Evolutionary conservation across 2,329 filamentous ascomycete species (phyloP).

Genomic region (Ceratocystis alfenasii): DNA sequence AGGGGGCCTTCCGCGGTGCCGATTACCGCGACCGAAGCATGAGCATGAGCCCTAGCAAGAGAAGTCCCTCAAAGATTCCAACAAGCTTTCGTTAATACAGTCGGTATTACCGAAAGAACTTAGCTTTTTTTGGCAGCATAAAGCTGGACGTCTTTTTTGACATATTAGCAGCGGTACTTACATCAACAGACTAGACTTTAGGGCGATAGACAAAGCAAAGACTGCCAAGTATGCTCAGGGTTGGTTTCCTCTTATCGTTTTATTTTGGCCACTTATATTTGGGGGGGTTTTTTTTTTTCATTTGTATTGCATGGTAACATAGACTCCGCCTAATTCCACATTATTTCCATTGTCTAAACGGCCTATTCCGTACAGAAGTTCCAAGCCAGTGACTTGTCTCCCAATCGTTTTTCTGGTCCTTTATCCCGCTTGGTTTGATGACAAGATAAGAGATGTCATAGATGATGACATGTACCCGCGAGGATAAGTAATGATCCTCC

Average conservation of each 20-base stretch:
- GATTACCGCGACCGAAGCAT: slow-evolving; percentile 19
- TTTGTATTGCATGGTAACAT: background rate
- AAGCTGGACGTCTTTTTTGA: too few species aligned
- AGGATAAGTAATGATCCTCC: background rate
- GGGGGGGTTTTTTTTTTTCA: background rate
- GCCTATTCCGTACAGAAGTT: background rate
- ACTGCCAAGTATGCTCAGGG: too few species aligned
- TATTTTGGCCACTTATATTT: background rate
- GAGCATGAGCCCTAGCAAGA: slow-evolving; percentile 21
- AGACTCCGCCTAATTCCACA: background rate
- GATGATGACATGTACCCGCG: background rate
- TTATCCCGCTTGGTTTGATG: background rate
- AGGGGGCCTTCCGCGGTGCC: slow-evolving; percentile 12
- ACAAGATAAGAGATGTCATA: background rate
- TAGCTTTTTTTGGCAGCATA: background rate
- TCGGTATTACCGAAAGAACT: background rate
- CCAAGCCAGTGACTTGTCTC: background rate
- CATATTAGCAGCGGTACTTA: too few species aligned
- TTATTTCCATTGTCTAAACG: background rate
- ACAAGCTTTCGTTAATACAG: slow-evolving; percentile 7
- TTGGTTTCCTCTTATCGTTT: too few species aligned
- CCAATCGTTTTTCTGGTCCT: background rate
- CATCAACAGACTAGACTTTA: too few species aligned
- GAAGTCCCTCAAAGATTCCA: slow-evolving; percentile 15
- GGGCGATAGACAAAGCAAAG: too few species aligned